Evolutionary conservation across 139 green algal species (phyloP).

Genomic region (Closterium sp.): DNA sequence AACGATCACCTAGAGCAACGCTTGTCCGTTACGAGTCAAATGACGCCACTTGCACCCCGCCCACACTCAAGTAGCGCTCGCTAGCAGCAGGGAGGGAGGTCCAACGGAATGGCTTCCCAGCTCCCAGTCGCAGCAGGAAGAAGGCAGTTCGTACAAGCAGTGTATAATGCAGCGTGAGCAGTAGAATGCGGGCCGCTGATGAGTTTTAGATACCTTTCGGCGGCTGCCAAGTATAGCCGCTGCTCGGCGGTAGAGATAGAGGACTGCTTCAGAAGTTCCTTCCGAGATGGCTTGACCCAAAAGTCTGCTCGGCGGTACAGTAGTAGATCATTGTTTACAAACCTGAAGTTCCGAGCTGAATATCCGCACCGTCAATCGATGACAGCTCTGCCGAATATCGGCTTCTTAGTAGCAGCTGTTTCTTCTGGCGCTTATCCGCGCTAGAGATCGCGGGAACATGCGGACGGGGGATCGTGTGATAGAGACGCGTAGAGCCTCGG

Average conservation of each 20-base stretch:
- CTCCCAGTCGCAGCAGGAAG: background rate
- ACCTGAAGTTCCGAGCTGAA: no score
- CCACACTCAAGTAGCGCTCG: no score
- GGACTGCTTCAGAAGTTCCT: no score
- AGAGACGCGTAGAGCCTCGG: no score
- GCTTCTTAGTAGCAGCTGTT: background rate
- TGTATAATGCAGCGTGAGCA: background rate
- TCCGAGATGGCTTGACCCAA: no score
- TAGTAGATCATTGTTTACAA: no score
- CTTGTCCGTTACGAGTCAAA: background rate
- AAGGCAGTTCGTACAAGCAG: background rate
- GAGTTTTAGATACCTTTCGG: background rate
- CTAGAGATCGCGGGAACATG: background rate
- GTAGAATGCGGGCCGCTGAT: background rate
- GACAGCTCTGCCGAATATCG: background rate
- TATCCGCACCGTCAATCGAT: no score
- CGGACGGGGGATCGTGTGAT: background rate
- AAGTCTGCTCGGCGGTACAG: no score
- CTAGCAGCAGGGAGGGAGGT: background rate
- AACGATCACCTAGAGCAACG: background rate
- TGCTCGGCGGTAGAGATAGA: no score
- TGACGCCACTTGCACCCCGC: background rate
- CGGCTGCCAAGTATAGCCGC: background rate
- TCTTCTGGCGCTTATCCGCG: no score
- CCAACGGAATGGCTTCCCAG: background rate